phyloP scores from a whole-genome alignment of 2,329 filamentous ascomycete species.

The Cladophialophora immunda region DNA sequence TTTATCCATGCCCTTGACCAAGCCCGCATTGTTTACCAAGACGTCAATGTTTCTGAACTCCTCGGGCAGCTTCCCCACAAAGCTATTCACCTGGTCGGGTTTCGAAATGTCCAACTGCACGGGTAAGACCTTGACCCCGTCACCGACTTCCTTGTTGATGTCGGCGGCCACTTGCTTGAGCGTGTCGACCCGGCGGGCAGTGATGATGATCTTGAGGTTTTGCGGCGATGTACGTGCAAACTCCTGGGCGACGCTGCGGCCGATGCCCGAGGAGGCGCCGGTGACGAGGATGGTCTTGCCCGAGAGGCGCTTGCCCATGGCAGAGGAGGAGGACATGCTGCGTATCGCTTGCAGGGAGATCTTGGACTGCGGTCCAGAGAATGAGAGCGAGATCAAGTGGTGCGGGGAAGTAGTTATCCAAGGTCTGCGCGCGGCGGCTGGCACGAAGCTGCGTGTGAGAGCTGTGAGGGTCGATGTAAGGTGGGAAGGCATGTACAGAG shows the following conservation, averaged over 20 bases:
- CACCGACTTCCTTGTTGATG: slow-evolving; percentile 78
- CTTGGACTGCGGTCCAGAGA: not conserved
- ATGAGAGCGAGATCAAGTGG: slow-evolving; percentile 8
- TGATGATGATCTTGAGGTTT: slow-evolving; percentile 83
- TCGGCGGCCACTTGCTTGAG: slow-evolving; percentile 78
- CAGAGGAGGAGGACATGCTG: slow-evolving; percentile 66
- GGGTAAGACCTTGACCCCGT: slow-evolving; percentile 81
- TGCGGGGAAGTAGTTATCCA: slow-evolving; percentile 15
- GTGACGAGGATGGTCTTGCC: slow-evolving; percentile 95
- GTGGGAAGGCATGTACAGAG: slow-evolving; percentile 23
- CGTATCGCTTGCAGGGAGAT: slow-evolving; percentile 37
- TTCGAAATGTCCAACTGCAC: slow-evolving; percentile 89
- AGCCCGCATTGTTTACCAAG: slow-evolving; percentile 93
- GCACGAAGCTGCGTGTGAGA: slow-evolving; percentile 15
- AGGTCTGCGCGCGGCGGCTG: slow-evolving; percentile 4
- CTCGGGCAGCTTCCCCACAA: slow-evolving; percentile 76
- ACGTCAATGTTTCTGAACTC: slow-evolving; percentile 88
- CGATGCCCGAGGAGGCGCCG: slow-evolving; percentile 92
- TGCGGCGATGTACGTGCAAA: slow-evolving; percentile 86
- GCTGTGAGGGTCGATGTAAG: not conserved
- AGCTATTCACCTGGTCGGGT: slow-evolving; percentile 74
- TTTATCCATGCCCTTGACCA: slow-evolving; percentile 87
- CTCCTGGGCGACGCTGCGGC: slow-evolving; percentile 77
- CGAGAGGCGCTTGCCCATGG: slow-evolving; percentile 81
- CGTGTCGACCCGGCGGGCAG: slow-evolving; percentile 83